phyloP scores from a whole-genome alignment of 2,329 filamentous ascomycete species.

The Botrytis fabae region DNA sequence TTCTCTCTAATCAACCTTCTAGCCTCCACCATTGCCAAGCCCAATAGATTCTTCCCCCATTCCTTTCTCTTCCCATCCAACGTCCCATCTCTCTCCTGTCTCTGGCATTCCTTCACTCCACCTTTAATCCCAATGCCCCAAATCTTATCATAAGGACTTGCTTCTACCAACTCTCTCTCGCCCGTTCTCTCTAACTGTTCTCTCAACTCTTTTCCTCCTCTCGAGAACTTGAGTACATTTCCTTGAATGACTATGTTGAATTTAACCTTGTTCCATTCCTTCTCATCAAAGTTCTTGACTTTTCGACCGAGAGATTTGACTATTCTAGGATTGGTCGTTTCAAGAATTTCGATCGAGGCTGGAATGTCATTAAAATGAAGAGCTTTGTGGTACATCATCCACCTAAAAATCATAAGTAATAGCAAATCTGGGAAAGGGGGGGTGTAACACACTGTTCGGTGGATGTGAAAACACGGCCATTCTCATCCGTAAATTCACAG shows the following conservation, averaged over 20 bases:
- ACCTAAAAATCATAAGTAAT: neutral
- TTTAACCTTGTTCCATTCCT: conserved; percentile 1
- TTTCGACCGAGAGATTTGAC: neutral
- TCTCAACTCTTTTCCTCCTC: neutral
- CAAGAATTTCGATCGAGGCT: neutral
- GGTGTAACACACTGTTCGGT: neutral
- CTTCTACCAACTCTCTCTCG: conserved; percentile 1
- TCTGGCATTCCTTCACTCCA: conserved; percentile 5
- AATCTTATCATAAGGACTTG: conserved; percentile 8
- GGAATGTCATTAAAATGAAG: neutral
- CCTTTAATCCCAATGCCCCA: conserved; percentile 1
- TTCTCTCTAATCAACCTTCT: conserved; percentile 3
- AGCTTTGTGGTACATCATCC: conserved; percentile 17
- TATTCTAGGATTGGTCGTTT: neutral
- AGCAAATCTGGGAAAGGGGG: too few relatives aligned
- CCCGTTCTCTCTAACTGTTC: neutral
- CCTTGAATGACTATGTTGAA: conserved; percentile 1
- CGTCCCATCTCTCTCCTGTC: neutral
- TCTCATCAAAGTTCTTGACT: neutral
- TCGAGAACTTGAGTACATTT: conserved; percentile 9
- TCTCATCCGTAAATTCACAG: conserved; percentile 4
- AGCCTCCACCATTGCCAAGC: neutral
- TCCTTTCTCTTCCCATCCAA: neutral
- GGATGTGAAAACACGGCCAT: neutral
- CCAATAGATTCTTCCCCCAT: conserved; percentile 6